Percentiles rank a stretch among this genome's conserved stretches.
Conservation (phyloP, 2,329 filamentous ascomycete genomes). For the Trichoderma sp. region DNA sequence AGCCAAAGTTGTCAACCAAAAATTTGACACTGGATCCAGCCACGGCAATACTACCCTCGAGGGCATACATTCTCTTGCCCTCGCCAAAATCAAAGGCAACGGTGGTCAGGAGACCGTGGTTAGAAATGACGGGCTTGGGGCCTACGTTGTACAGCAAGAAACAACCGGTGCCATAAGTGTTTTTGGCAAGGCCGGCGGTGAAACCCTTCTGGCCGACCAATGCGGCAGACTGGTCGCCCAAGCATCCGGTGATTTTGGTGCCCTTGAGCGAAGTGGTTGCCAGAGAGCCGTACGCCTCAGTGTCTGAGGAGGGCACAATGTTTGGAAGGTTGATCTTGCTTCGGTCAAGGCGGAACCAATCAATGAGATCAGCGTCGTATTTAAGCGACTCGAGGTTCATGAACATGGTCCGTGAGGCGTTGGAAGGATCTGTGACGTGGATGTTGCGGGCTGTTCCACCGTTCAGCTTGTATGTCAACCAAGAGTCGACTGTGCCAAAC, state of each 20-base stretch:
- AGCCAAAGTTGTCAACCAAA: slow-evolving; percentile 57
- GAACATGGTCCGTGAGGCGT: slow-evolving; percentile 86
- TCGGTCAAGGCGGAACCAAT: slow-evolving; percentile 73
- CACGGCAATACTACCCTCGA: slow-evolving; percentile 77
- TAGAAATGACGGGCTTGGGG: slow-evolving; percentile 75
- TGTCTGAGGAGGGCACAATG: slow-evolving; percentile 73
- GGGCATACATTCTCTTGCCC: slow-evolving; percentile 68
- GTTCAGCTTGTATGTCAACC: slow-evolving; percentile 79
- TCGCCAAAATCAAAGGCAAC: slow-evolving; percentile 76
- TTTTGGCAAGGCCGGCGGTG: slow-evolving; percentile 74
- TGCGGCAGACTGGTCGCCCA: slow-evolving; percentile 81
- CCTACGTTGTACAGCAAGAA: slow-evolving; percentile 85
- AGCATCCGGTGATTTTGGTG: slow-evolving; percentile 70
- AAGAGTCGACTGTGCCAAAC: slow-evolving; percentile 80
- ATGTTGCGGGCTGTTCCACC: slow-evolving; percentile 65
- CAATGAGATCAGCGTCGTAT: slow-evolving; percentile 71
- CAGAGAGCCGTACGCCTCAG: slow-evolving; percentile 66
- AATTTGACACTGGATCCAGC: slow-evolving; percentile 77
- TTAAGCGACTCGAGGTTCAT: slow-evolving; percentile 76
- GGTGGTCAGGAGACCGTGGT: slow-evolving; percentile 73
- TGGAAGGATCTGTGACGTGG: slow-evolving; percentile 76
- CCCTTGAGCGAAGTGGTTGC: slow-evolving; percentile 64
- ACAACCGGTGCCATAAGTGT: slow-evolving; percentile 84
- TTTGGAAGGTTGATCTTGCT: slow-evolving; percentile 72
- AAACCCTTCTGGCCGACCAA: slow-evolving; percentile 80